Evolutionary conservation across 306 rosid genomes (phyloP), one percentile per base, ranked within the genome.

Genomic region (Rosa rugosa): DNA sequence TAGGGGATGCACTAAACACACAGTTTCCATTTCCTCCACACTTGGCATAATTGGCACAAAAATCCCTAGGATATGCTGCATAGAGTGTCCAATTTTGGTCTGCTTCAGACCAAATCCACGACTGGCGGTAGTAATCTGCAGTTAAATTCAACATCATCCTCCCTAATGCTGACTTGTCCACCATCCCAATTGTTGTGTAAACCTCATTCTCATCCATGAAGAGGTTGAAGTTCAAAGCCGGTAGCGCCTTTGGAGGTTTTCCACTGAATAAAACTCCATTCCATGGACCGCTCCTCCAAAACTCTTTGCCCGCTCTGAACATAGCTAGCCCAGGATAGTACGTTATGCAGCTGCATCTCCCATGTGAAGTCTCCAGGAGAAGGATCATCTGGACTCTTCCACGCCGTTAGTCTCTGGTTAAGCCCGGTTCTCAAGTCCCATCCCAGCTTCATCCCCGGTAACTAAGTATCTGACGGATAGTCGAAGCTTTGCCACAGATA

Each of bases 401-500:
- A 91, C 2, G 96, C 83, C 0, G 72, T 41, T 22, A 91, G 11
- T 5, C 70, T 82, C n/a, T 91, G 75, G 14, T 84, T 74, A 0
- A 89, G 63, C 11, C 80, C 31, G 0, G 72, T 80, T 16, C 14
- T 91, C 8, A 67, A 23, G 87, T 91, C 83, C 89, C 88, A 85
- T 1, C 90, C 93, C 0, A 81, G 54, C 53, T 89, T 89, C 88
- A 85, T 87, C 14, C 86, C 89, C 6, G 85, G 78, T 16, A 86
- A 36, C 31, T 83, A 5, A 16, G 89, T 81, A 45, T 85, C 88
- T 23, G 83, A 44, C 7, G 88, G 88, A 72, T 84, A 80, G 41
- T 84, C 86, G 16, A 85, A 85, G 79, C 89, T 85, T 22, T 88
- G 89, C 86, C 91, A 90, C 34, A 85, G 41, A 23, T 73, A 86